phyloP scores from a whole-genome alignment of 257 asterid genomes.

The Fraxinus pennsylvanica region DNA sequence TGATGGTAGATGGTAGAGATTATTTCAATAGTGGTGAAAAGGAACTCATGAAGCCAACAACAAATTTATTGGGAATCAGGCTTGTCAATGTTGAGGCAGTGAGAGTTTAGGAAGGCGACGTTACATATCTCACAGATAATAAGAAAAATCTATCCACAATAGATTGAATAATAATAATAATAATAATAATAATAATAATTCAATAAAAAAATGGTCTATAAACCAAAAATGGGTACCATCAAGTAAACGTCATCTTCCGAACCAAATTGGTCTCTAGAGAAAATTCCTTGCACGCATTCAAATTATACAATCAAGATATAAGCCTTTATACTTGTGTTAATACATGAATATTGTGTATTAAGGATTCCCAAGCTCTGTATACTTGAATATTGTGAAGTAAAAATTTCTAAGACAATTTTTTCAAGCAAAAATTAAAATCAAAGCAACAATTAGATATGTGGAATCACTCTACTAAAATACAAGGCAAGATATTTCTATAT shows the following conservation, averaged over 20 bases:
- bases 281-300: neutral
- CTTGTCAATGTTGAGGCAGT: neutral
- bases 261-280: neutral
- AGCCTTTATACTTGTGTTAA: neutral
- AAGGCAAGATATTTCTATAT: conserved; percentile 6
- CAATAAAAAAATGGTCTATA: neutral
- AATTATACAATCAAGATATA: neutral
- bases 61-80: neutral
- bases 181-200: neutral
- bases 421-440: neutral
- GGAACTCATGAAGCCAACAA: neutral
- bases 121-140: neutral
- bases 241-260: conserved; percentile 12
- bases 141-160: conserved; percentile 3
- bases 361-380: conserved; percentile 4
- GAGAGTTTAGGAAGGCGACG: neutral
- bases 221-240: conserved; percentile 1
- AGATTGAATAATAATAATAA: neutral
- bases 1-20: neutral
- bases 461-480: neutral
- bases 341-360: neutral
- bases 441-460: conserved; percentile 10
- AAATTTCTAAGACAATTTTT: conserved; percentile 4
- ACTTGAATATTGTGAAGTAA: neutral
- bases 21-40: neutral